Evolutionary conservation across 805 yeast genomes (phyloP).

Genomic region (Cyberlindnera maritima): DNA sequence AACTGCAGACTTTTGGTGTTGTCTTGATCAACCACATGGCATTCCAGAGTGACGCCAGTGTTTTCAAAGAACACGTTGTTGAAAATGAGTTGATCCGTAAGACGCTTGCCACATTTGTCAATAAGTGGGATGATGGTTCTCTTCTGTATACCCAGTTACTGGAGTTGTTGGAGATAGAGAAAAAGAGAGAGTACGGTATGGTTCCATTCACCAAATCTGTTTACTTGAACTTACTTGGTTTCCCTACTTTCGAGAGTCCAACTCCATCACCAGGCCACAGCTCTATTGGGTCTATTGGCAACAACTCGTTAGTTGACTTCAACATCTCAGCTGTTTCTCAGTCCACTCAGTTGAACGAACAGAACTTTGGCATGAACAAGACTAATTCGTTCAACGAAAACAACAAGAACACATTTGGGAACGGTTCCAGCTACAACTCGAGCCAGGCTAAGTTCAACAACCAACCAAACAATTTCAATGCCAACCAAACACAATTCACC

Average conservation of each 20-base stretch:
- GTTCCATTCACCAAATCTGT: constrained; percentile 1
- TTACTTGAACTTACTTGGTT: constrained; percentile 2
- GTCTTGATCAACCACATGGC: constrained; percentile 31
- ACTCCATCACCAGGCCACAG: constrained; percentile 1
- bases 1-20: constrained; percentile 32
- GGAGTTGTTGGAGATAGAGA: constrained; percentile 4
- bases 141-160: constrained; percentile 17
- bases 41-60: constrained; percentile 17
- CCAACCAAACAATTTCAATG: not conserved
- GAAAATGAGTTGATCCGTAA: constrained; percentile 27
- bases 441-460: too few species aligned
- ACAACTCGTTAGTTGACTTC: not conserved
- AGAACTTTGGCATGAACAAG: not conserved
- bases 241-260: not conserved
- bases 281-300: not conserved
- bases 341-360: not conserved
- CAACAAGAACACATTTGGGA: not conserved
- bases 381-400: not conserved
- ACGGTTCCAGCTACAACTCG: not conserved
- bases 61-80: constrained; percentile 14
- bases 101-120: constrained; percentile 25
- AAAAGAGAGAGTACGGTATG: not conserved
- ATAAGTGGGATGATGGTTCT: constrained; percentile 36
- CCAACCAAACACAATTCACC: not conserved
- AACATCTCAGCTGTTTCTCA: not conserved